Percentiles rank a stretch among this genome's conserved stretches.
These are phyloP conservation scores for Eustoma russellianum DNA, from an alignment of 257 asterid species.

Conservation along the genomic window DNA sequence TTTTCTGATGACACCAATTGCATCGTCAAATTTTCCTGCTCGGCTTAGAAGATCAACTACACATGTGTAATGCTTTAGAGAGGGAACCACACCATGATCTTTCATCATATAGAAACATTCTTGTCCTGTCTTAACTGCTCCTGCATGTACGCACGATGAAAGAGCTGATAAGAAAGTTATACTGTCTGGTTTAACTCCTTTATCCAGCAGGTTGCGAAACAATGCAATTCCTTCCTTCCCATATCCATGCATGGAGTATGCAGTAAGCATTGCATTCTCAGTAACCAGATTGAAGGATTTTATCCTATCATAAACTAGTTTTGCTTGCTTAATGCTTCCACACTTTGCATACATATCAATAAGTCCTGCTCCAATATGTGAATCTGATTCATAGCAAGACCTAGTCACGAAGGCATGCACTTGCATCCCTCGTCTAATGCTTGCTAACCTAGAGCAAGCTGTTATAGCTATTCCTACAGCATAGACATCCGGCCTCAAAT, in stretches of 20 bases:
- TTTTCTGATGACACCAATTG: slow-evolving; percentile 25
- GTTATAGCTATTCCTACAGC: slow-evolving; percentile 54
- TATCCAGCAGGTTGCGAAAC: slow-evolving; percentile 36
- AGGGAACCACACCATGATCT: slow-evolving; percentile 33
- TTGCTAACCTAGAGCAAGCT: slow-evolving; percentile 56
- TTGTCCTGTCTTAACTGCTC: slow-evolving; percentile 51
- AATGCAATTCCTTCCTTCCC: slow-evolving; percentile 59
- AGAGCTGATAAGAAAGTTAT: slow-evolving; percentile 69
- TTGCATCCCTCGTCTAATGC: slow-evolving; percentile 51
- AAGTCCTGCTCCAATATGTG: slow-evolving; percentile 47
- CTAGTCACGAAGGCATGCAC: slow-evolving; percentile 55
- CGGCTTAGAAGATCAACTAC: slow-evolving; percentile 77
- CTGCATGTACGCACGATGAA: slow-evolving; percentile 69
- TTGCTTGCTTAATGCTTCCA: slow-evolving; percentile 46
- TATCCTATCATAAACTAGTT: slow-evolving; percentile 26
- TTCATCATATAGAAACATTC: slow-evolving; percentile 56
- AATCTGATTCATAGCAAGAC: slow-evolving; percentile 44
- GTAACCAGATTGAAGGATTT: slow-evolving; percentile 39
- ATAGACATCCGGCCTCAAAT: slow-evolving; percentile 55
- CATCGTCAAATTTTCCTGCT: slow-evolving; percentile 48
- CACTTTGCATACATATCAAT: slow-evolving; percentile 79
- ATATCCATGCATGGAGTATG: slow-evolving; percentile 61
- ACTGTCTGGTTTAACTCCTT: slow-evolving; percentile 49
- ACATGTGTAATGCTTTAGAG: slow-evolving; percentile 68
- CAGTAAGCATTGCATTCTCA: slow-evolving; percentile 69